phyloP scores from a whole-genome alignment of 108 stramenopile genomes.

The Cyclostephanos tholiformis region DNA sequence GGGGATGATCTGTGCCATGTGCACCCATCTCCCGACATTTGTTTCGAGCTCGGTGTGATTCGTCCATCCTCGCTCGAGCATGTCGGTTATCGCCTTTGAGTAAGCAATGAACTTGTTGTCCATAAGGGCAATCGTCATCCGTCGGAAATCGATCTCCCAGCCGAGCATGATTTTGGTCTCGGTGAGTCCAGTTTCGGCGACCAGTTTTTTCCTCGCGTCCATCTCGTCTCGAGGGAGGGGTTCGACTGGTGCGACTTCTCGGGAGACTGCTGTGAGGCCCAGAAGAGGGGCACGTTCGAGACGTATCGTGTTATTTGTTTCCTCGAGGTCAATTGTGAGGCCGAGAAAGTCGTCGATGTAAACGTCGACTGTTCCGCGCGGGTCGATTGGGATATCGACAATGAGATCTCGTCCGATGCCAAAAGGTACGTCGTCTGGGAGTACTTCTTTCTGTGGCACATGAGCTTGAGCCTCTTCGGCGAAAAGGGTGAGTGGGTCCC shows the following conservation, averaged over 20 bases:
- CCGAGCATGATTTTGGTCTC: constrained; percentile 35
- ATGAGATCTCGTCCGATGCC: too few relatives aligned
- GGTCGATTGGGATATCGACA: constrained; percentile 21
- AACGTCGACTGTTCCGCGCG: constrained; percentile 17
- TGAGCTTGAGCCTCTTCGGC: neutral
- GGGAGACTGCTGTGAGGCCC: constrained; percentile 4
- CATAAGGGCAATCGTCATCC: constrained; percentile 17
- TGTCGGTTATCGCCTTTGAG: neutral
- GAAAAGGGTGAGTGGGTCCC: constrained; percentile 23
- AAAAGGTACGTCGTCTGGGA: constrained; percentile 14
- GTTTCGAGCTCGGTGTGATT: constrained; percentile 15
- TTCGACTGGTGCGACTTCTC: neutral
- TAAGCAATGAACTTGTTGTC: constrained; percentile 33
- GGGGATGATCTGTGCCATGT: constrained; percentile 15
- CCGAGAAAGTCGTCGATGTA: constrained; percentile 36
- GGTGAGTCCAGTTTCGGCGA: constrained; percentile 10
- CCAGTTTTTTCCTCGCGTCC: constrained; percentile 17
- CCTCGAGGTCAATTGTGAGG: constrained; percentile 14
- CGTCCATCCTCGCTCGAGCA: constrained; percentile 6
- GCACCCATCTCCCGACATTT: constrained; percentile 19
- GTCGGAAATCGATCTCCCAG: constrained; percentile 14
- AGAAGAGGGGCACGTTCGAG: constrained; percentile 24
- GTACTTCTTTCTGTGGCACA: neutral
- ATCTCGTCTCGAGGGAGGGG: constrained; percentile 36
- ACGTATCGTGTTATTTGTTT: constrained; percentile 8